phyloP scores from a whole-genome alignment of 2,329 filamentous ascomycete genomes.

The Aspergillus sp. region DNA sequence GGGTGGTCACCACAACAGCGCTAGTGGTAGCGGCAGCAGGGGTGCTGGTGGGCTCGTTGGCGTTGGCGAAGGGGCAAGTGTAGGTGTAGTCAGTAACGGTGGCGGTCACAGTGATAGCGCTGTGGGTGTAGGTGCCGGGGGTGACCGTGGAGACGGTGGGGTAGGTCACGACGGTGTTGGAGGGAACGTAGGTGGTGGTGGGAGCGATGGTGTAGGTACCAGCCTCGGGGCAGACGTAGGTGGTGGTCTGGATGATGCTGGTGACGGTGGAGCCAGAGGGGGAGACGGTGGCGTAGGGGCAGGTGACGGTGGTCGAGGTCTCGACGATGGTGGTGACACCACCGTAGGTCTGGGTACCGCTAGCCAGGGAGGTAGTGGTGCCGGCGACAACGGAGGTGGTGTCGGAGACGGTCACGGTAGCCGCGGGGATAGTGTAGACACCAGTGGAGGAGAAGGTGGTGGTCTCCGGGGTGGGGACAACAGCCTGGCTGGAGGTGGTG shows the following conservation, averaged over 20 bases:
- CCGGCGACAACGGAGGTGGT: constrained; percentile 68
- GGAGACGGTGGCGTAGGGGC: constrained; percentile 67
- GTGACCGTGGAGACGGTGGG: constrained; percentile 65
- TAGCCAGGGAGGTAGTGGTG: constrained; percentile 61
- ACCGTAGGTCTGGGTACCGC: constrained; percentile 69
- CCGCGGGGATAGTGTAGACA: constrained; percentile 74
- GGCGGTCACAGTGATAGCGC: constrained; percentile 67
- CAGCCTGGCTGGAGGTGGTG: constrained; percentile 27
- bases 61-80: constrained; percentile 67
- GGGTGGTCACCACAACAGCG: constrained; percentile 26
- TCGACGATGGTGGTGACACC: constrained; percentile 72
- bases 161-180: constrained; percentile 59
- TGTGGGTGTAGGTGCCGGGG: constrained; percentile 73
- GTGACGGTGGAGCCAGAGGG: constrained; percentile 61
- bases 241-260: constrained; percentile 68
- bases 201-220: constrained; percentile 77
- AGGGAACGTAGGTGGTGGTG: constrained; percentile 61
- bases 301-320: constrained; percentile 67
- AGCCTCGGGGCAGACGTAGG: constrained; percentile 70
- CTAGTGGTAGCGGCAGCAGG: constrained; percentile 31
- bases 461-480: constrained; percentile 52
- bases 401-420: constrained; percentile 67
- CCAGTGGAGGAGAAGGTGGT: constrained; percentile 65
- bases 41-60: constrained; percentile 33
- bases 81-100: constrained; percentile 69